These are phyloP conservation scores for Arachnopeziza araneosa DNA, from an alignment of 2,329 filamentous ascomycete species.

Conservation along the genomic window DNA sequence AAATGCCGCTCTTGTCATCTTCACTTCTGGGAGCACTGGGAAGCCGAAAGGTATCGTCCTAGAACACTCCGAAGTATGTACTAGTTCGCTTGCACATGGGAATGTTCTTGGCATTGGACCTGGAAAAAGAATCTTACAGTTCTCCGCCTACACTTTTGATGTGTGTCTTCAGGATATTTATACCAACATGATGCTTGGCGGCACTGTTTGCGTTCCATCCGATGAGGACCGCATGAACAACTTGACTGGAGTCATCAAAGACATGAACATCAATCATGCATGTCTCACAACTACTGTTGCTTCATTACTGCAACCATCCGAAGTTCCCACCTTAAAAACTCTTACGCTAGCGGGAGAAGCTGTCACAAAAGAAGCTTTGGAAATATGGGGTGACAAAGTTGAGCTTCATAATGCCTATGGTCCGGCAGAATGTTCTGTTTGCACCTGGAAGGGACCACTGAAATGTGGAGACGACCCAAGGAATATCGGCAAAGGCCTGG, in stretches of 20 bases:
- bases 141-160: conserved; percentile 12
- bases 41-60: conserved; percentile 17
- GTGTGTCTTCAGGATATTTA: conserved; percentile 9
- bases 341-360: neutral
- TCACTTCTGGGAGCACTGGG: neutral
- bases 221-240: conserved; percentile 30
- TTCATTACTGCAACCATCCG: neutral
- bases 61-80: conserved; percentile 5
- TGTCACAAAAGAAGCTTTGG: neutral
- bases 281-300: neutral
- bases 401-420: neutral
- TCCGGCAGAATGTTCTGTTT: neutral
- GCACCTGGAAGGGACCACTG: neutral
- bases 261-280: neutral
- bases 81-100: neutral
- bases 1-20: neutral
- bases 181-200: conserved; percentile 30
- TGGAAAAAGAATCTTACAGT: conserved; percentile 6
- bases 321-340: neutral
- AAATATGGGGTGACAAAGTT: neutral
- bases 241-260: neutral
- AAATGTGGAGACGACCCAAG: neutral
- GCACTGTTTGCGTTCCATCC: conserved; percentile 35
- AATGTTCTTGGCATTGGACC: neutral
- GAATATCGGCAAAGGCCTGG: neutral